Conservation (phyloP, 73 alveolate genomes). For the Breviolum minutum region DNA sequence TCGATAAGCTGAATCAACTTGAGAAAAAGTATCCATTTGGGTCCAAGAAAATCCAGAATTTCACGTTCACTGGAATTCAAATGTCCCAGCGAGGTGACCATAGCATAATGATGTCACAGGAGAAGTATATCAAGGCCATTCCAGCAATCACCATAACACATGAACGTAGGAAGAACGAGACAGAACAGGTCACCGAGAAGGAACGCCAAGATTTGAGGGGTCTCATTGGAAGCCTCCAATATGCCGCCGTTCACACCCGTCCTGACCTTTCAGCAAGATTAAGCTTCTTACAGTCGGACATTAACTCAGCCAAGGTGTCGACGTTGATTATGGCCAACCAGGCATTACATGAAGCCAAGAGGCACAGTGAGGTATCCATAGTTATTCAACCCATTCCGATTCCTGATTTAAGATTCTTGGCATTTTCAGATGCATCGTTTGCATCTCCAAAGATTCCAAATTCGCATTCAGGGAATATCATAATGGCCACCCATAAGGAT, state of each 20-base stretch:
- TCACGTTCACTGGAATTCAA: neutral
- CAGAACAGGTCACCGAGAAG: no score
- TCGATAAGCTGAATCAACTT: neutral
- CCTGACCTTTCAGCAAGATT: no score
- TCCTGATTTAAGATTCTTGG: neutral
- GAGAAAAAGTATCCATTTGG: neutral
- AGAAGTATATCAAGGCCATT: neutral
- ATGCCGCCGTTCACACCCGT: no score
- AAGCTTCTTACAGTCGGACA: no score
- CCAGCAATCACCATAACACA: no score
- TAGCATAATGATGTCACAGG: neutral
- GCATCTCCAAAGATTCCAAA: neutral
- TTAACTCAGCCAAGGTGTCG: no score
- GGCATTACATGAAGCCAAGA: neutral
- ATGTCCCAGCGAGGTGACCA: neutral
- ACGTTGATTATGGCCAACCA: neutral
- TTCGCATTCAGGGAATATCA: neutral
- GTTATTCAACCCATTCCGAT: neutral
- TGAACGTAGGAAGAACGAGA: no score
- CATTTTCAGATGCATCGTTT: neutral
- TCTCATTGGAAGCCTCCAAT: no score
- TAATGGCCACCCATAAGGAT: neutral
- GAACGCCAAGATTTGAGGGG: no score
- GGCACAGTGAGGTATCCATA: neutral
- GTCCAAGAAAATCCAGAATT: neutral